Evolutionary conservation across 1,284 basidiomycete species (phyloP), one percentile per base, ranked within the genome.

Genomic region (Cutaneotrichosporon cyanovorans): DNA sequence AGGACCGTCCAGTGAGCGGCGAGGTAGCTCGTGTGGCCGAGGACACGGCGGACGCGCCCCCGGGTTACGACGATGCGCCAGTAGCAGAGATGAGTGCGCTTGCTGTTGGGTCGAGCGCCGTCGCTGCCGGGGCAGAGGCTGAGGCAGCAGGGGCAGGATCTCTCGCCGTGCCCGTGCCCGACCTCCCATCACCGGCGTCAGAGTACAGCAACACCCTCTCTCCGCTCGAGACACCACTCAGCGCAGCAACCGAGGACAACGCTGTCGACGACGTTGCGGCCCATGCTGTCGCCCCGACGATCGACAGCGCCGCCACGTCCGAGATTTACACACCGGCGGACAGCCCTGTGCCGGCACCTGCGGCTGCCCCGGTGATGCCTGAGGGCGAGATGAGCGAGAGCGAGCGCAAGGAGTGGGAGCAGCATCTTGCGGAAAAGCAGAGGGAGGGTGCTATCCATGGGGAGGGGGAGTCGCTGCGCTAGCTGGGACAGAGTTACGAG

Each of bases 351-450:
- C n/a, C n/a, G n/a, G n/a, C n/a, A n/a, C n/a, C n/a, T n/a, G n/a
- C n/a, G n/a, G n/a, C n/a, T n/a, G 28, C 22, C 15, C 6, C 14
- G 14, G 40, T 20, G 35, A 40, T 35, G 36, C 22, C 18, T 4
- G 38, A 30, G 10, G 33, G n/a, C 15, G 42, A 41, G 18, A 50
- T 50, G 48, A 38, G 23, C 35, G 40, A 38, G 18, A 15, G 19
- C n/a, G 48, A 50, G 40, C 40, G 37, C 4, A 30, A 37, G 15
- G 48, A 50, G 40, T 50, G 48, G 48, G 44, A 50, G 44, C 40
- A 50, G 43, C 37, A 34, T 28, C 16, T 31, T 32, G 35, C 40
- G 4, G 20, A 33, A 15, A n/a, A 7, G n/a, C n/a, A n/a, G n/a
- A n/a, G n/a, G n/a, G n/a, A n/a, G 25, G 8, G 8, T 28, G 25